phyloP scores from a whole-genome alignment of 2,329 filamentous ascomycete species.

The Dothideomycetes sp. region DNA sequence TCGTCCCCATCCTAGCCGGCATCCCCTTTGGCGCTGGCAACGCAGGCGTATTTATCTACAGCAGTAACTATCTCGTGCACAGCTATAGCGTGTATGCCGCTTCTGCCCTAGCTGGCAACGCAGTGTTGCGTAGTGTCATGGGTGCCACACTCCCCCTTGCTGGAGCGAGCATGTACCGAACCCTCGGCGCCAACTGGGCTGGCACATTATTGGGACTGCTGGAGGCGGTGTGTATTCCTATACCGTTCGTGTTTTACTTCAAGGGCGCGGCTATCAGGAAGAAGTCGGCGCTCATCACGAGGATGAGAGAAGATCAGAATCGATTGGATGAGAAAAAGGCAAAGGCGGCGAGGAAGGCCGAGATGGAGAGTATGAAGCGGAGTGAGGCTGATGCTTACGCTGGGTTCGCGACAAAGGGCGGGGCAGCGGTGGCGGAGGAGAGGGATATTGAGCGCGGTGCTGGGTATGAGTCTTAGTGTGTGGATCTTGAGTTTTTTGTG shows the following conservation, averaged over 20 bases:
- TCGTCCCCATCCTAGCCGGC: slow-evolving; percentile 66
- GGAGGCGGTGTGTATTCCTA: slow-evolving; percentile 64
- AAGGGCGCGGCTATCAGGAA: slow-evolving; percentile 47
- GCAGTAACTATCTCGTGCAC: slow-evolving; percentile 66
- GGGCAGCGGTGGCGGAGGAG: slow-evolving; percentile 22
- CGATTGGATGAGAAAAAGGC: slow-evolving; percentile 32
- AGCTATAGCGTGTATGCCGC: slow-evolving; percentile 75
- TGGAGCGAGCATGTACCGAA: slow-evolving; percentile 58
- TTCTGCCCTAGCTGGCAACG: slow-evolving; percentile 68
- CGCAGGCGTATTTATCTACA: slow-evolving; percentile 70
- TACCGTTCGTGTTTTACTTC: slow-evolving; percentile 67
- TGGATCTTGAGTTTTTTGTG: too few species aligned
- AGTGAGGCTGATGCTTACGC: slow-evolving; percentile 20
- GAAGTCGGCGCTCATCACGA: slow-evolving; percentile 42
- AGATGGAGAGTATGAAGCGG: slow-evolving; percentile 10
- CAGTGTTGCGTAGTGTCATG: slow-evolving; percentile 59
- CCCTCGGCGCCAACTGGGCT: slow-evolving; percentile 65
- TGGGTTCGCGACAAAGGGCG: slow-evolving; percentile 30
- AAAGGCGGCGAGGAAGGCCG: slow-evolving; percentile 19
- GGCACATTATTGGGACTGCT: slow-evolving; percentile 65
- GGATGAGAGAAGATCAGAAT: slow-evolving; percentile 36
- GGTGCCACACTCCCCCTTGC: slow-evolving; percentile 73
- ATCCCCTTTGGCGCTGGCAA: slow-evolving; percentile 73
- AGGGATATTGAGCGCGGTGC: slow-evolving; percentile 12
- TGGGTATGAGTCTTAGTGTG: neutral